phyloP scores from a whole-genome alignment of 148 eudicot species.

The Rhododendron griersonianum region DNA sequence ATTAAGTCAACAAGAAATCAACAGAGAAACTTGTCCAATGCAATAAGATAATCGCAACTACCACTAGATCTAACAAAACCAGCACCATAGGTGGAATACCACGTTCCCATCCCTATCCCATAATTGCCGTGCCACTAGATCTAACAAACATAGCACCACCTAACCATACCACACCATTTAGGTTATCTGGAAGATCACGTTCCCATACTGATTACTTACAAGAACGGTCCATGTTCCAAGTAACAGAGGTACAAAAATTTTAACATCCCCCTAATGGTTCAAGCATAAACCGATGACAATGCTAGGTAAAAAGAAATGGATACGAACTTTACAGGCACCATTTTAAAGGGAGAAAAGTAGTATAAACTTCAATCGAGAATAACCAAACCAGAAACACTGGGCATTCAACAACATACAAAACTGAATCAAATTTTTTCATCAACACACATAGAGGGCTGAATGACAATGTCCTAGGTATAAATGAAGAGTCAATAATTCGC shows the following conservation, averaged over 20 bases:
- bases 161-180: not conserved
- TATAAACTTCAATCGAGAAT: not conserved
- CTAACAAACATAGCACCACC: not conserved
- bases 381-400: not conserved
- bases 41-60: not conserved
- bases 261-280: not conserved
- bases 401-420: not conserved
- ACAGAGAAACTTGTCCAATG: not conserved
- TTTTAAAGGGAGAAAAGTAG: not conserved
- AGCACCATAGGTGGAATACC: not conserved
- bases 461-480: not conserved
- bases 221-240: not conserved
- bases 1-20: not conserved
- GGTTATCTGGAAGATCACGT: not conserved
- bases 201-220: not conserved
- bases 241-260: not conserved
- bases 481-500: not conserved
- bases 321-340: not conserved
- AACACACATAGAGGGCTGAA: not conserved
- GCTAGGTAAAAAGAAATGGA: not conserved
- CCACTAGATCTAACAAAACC: not conserved
- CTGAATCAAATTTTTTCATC: not conserved
- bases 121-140: not conserved
- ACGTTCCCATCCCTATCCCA: not conserved
- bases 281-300: not conserved